Conservation (phyloP, 768 basidiomycete genomes). For the Megacollybia marginata region DNA sequence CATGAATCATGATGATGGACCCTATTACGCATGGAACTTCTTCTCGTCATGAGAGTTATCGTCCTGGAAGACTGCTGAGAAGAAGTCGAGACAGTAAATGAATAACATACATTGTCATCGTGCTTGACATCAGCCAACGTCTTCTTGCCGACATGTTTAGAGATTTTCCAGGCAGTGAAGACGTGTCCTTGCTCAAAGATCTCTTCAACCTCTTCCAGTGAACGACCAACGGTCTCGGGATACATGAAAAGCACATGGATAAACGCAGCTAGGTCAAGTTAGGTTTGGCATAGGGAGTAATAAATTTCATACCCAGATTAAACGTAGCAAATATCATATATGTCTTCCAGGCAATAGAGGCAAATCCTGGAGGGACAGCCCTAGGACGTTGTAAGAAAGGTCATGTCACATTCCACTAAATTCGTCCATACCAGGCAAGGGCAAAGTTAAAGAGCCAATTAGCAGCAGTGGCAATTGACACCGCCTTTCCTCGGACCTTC, state of each 20-base stretch:
- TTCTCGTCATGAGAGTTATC: background rate
- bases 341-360: slow-evolving; percentile 62
- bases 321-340: slow-evolving; percentile 75
- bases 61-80: background rate
- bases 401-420: too few species aligned
- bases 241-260: slow-evolving; percentile 74
- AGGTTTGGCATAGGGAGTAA: slow-evolving; percentile 65
- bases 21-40: background rate
- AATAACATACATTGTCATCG: background rate
- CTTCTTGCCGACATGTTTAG: slow-evolving; percentile 54
- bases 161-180: slow-evolving; percentile 68
- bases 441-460: slow-evolving; percentile 72
- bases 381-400: too few species aligned
- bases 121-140: slow-evolving; percentile 40
- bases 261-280: slow-evolving; percentile 35
- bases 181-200: slow-evolving; percentile 63
- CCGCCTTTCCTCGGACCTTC: slow-evolving; percentile 58
- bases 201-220: slow-evolving; percentile 75
- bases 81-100: too few species aligned
- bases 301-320: slow-evolving; percentile 45
- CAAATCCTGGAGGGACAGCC: slow-evolving; percentile 65
- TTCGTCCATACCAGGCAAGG: slow-evolving; percentile 39
- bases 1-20: background rate
- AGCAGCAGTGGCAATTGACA: slow-evolving; percentile 41
- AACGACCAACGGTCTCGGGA: slow-evolving; percentile 68